Percentiles rank a stretch among this genome's conserved stretches.
Conservation (phyloP, 169 alveolate species). For the Besnoitia besnoiti region DNA sequence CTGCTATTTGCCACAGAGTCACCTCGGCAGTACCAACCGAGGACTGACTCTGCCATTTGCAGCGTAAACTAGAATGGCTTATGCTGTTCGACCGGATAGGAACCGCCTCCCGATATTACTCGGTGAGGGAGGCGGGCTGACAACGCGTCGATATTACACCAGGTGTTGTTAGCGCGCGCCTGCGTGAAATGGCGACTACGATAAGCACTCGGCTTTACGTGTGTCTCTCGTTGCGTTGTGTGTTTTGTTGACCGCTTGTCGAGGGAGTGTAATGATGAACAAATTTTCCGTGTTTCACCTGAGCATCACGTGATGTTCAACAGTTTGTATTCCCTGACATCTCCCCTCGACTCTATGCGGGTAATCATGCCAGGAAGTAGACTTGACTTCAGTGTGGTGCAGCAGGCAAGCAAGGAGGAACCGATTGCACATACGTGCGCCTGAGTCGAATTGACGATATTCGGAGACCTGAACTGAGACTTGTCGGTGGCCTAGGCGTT, state of each 20-base stretch:
- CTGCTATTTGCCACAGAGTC: slow-evolving; percentile 30
- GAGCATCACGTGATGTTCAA: background rate
- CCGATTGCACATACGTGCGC: too few species aligned
- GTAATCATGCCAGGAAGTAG: background rate
- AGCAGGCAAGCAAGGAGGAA: too few species aligned
- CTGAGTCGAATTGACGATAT: too few species aligned
- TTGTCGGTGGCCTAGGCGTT: too few species aligned
- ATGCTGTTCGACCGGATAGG: slow-evolving; percentile 61
- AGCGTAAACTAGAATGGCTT: slow-evolving; percentile 36
- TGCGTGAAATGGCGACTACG: too few species aligned
- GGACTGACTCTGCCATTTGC: slow-evolving; percentile 60
- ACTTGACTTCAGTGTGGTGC: too few species aligned
- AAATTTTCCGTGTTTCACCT: slow-evolving; percentile 49
- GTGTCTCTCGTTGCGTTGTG: background rate
- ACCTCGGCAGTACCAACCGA: background rate
- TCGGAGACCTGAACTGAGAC: too few species aligned
- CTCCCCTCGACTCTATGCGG: background rate
- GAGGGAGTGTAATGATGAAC: background rate
- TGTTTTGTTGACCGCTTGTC: too few species aligned
- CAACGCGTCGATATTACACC: slow-evolving; percentile 58
- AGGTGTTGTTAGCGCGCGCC: too few species aligned
- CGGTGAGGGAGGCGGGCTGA: slow-evolving; percentile 66
- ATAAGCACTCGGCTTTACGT: too few species aligned
- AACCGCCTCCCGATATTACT: slow-evolving; percentile 31
- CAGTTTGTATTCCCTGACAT: slow-evolving; percentile 48